phyloP scores from a whole-genome alignment of 2,329 filamentous ascomycete species.

The Alternaria metachromatica region DNA sequence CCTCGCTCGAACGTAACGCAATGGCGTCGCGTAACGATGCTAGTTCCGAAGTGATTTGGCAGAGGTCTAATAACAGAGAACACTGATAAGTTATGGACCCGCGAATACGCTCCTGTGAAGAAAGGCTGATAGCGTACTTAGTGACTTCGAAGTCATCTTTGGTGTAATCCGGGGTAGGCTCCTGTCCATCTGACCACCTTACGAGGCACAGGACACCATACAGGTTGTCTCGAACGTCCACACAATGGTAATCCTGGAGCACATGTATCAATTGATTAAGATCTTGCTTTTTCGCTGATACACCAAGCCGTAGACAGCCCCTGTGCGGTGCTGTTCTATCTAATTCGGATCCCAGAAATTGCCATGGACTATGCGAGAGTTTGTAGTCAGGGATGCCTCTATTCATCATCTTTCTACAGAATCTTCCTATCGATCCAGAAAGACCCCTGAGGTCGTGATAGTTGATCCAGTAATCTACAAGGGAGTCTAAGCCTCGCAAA shows the following conservation, averaged over 20 bases:
- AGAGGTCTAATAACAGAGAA: neutral
- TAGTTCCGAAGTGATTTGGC: neutral
- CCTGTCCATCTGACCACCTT: neutral
- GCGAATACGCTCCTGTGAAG: too few species aligned
- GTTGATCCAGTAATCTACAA: neutral
- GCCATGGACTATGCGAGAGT: too few species aligned
- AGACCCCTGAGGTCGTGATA: too few species aligned
- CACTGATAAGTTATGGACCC: too few species aligned
- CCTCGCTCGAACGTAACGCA: neutral
- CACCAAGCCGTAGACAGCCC: neutral
- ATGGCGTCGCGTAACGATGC: neutral
- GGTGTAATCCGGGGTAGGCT: neutral
- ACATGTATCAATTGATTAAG: fast-evolving
- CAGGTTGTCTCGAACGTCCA: neutral
- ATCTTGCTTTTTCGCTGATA: neutral
- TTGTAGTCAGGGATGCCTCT: too few species aligned
- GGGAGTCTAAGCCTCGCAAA: neutral
- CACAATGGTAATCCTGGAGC: neutral
- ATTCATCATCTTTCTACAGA: too few species aligned
- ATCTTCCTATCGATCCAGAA: too few species aligned
- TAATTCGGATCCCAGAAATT: too few species aligned
- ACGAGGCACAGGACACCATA: neutral
- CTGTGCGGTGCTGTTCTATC: fast-evolving
- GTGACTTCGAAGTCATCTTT: neutral
- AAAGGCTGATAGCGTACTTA: too few species aligned